Evolutionary conservation across 2,329 filamentous ascomycete species (phyloP).

Genomic region (Fusarium caatingaense): DNA sequence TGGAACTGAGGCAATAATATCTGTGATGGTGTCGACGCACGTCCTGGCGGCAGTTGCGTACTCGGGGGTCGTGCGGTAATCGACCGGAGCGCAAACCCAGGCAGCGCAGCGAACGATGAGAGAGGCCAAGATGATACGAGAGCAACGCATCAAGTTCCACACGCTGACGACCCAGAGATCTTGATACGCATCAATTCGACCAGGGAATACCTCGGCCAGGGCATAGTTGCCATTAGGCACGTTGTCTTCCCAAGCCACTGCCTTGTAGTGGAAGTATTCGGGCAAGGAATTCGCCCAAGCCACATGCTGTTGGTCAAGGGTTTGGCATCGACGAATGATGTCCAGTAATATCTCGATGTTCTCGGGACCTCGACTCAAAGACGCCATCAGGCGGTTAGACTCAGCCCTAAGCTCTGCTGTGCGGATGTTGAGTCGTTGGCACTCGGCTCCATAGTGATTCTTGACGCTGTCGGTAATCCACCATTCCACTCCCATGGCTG

Average conservation of each 20-base stretch:
- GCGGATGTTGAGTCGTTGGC: conserved; percentile 64
- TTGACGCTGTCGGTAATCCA: conserved; percentile 67
- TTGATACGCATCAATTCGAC: conserved; percentile 68
- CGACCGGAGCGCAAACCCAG: conserved; percentile 69
- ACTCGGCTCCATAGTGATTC: conserved; percentile 60
- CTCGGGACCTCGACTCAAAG: conserved; percentile 59
- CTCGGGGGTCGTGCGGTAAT: conserved; percentile 72
- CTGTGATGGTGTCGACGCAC: conserved; percentile 65
- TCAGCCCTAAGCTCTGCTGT: conserved; percentile 67
- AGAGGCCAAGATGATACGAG: conserved; percentile 65
- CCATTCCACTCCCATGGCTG: conserved; percentile 67
- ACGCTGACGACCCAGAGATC: conserved; percentile 69
- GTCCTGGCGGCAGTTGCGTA: conserved; percentile 66
- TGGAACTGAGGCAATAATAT: conserved; percentile 71
- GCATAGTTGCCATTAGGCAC: conserved; percentile 64
- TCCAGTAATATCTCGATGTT: conserved; percentile 63
- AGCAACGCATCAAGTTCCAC: conserved; percentile 66
- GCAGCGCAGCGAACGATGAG: conserved; percentile 69
- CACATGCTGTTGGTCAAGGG: conserved; percentile 63
- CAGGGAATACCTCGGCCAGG: conserved; percentile 68
- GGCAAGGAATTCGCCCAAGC: conserved; percentile 65
- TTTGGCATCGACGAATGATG: conserved; percentile 64
- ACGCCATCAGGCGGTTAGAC: conserved; percentile 62
- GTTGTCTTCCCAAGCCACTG: conserved; percentile 68
- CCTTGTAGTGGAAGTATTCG: conserved; percentile 61